These are phyloP conservation scores for Rhodotorula sp. DNA, from an alignment of 1,284 basidiomycete genomes.

Conservation along the genomic window DNA sequence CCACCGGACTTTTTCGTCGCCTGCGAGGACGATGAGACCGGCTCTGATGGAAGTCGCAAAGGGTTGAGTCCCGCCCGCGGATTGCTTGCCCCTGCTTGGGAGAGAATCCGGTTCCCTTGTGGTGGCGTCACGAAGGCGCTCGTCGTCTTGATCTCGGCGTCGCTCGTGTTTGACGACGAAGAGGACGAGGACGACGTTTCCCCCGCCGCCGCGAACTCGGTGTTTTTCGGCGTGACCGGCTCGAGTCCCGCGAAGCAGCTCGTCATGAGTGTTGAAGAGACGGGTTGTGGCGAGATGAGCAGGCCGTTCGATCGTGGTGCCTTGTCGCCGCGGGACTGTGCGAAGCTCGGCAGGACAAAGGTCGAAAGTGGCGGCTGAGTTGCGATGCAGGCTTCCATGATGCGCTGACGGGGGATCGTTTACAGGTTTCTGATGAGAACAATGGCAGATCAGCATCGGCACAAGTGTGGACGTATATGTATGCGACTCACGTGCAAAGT, in stretches of 20 bases:
- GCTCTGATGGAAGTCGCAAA: no score
- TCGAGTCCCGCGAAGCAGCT: not conserved
- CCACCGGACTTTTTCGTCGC: not conserved
- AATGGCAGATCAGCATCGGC: not conserved
- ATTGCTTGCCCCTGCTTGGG: not conserved
- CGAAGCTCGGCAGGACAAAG: conserved; percentile 20
- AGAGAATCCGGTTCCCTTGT: conserved; percentile 15
- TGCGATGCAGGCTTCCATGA: conserved; percentile 17
- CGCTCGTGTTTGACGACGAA: conserved; percentile 1
- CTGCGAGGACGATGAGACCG: not conserved
- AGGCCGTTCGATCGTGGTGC: not conserved
- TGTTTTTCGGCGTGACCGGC: not conserved
- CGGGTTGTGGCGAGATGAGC: not conserved
- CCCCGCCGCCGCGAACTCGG: not conserved
- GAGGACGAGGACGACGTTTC: not conserved
- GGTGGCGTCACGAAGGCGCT: conserved; percentile 23
- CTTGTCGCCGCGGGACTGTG: conserved; percentile 25
- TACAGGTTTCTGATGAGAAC: not conserved
- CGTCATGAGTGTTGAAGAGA: conserved; percentile 7
- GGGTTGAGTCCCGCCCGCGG: not conserved
- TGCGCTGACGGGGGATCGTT: not conserved
- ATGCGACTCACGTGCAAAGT: no score
- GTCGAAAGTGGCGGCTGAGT: conserved; percentile 2
- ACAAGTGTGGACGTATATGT: not conserved
- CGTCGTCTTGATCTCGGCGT: conserved; percentile 28